Base-by-base conservation (phyloP, 306 rosid genomes). In the Dryas octopetala region DNA sequence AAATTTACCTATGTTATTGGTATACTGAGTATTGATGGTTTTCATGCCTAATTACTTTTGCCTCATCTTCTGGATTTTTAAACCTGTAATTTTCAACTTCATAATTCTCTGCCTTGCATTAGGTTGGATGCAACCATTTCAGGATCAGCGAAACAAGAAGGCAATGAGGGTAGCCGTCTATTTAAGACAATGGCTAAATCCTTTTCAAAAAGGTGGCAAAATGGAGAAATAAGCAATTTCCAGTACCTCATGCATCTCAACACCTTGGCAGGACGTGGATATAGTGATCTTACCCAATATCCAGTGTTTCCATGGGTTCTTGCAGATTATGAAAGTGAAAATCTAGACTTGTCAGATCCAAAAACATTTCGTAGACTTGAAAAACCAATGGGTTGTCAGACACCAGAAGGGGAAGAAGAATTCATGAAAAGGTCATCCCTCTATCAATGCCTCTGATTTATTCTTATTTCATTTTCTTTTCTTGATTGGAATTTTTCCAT, bases 231-330 rank as follows among this genome's bases (percentile, higher is more conserved):
- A 75, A 96, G 96, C 92, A 96, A 96, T 78, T 96, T 96, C 78
- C 99, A 96, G 73, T 96, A 96, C 85, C 98, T 96, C 81, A 96
- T 96, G 99, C 97, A 92, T 87, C 98, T 96, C 62, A 96, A 96
- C 78, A 96, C 99, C 74, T 89, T 92, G 87, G 99, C 99, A n/a
- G 99, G 99, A 54, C 99, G 99, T 64, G 99, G 99, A 53, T 96
- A 96, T 83, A 96, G 97, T 79, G 99, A 96, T 86, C 98, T 96
- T 77, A 96, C 99, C 62, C 99, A 96, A 73, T 96, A 92, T 83
- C 99, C 99, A 52, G 99, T 96, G 75, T 96, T 96, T 75, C 99
- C 99, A 46, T 96, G 99, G 99, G 93, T 92, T 75, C 96, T 96
- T 83, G 89, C 98, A 40, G 97, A 96, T 83, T 96, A 96, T 83